Percentiles rank a stretch among this genome's conserved stretches.
Conservation (phyloP, 371 early-diverging fungal genomes). For the Batkoa obscura region DNA sequence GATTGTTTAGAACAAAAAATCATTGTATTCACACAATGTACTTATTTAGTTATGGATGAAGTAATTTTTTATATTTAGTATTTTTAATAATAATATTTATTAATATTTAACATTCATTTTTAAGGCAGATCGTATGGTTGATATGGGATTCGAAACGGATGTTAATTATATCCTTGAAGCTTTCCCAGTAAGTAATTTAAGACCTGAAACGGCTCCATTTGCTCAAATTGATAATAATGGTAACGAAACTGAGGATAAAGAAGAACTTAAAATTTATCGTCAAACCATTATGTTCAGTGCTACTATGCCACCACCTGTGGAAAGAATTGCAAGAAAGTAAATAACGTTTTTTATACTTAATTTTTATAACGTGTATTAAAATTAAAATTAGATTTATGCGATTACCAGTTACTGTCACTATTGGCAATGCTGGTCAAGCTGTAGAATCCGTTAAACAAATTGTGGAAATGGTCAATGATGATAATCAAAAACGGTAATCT, state of each 20-base stretch:
- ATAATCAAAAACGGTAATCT: slow-evolving; percentile 53
- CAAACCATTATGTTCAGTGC: slow-evolving; percentile 99
- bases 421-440: slow-evolving; percentile 96
- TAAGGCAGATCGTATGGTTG: slow-evolving; percentile 87
- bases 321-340: slow-evolving; percentile 75
- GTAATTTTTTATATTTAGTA: slow-evolving; percentile 11
- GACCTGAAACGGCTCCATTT: slow-evolving; percentile 39
- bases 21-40: slow-evolving; percentile 64
- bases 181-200: slow-evolving; percentile 71
- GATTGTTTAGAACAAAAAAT: slow-evolving; percentile 73
- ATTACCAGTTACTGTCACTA: slow-evolving; percentile 87
- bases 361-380: background rate
- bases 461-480: slow-evolving; percentile 81
- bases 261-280: slow-evolving; percentile 34
- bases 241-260: background rate
- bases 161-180: slow-evolving; percentile 88
- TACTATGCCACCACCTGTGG: slow-evolving; percentile 96
- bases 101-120: background rate
- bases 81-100: background rate
- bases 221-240: background rate
- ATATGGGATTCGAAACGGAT: slow-evolving; percentile 92
- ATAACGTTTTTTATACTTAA: background rate
- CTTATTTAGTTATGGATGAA: slow-evolving; percentile 93
- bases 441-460: slow-evolving; percentile 87
- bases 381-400: slow-evolving; percentile 39